phyloP scores from a whole-genome alignment of 2,329 filamentous ascomycete species.

The Taxawa tesnikishii region DNA sequence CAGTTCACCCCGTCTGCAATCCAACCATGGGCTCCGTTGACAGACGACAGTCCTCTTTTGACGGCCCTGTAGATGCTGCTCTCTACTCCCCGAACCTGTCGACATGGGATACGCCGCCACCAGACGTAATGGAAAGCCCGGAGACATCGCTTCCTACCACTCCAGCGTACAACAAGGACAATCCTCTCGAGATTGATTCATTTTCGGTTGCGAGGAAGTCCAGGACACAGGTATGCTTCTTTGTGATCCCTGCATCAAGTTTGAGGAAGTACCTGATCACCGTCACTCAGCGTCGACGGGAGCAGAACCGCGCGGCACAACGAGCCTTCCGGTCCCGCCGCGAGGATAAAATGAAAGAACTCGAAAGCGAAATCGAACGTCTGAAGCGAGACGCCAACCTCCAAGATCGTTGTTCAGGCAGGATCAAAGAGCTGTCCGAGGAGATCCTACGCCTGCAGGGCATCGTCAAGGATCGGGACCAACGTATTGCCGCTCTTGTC shows the following conservation, averaged over 20 bases:
- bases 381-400: neutral
- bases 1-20: too few species aligned
- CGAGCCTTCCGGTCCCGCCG: neutral
- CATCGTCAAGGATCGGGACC: neutral
- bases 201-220: neutral
- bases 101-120: too few species aligned
- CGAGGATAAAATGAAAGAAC: neutral
- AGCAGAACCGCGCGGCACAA: neutral
- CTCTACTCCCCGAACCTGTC: too few species aligned
- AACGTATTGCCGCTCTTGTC: neutral
- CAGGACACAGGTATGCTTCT: neutral
- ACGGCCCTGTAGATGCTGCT: too few species aligned
- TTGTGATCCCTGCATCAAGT: too few species aligned
- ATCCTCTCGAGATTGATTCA: neutral
- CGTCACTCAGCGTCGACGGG: neutral
- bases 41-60: too few species aligned
- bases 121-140: too few species aligned
- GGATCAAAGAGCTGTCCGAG: neutral
- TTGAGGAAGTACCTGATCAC: too few species aligned
- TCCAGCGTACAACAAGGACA: too few species aligned
- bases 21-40: too few species aligned
- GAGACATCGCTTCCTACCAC: too few species aligned
- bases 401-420: neutral
- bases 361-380: neutral
- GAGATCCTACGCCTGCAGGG: neutral